Percentiles rank a stretch among this genome's conserved stretches.
Conservation (phyloP, 2,329 filamentous ascomycete genomes). For the Cercospora sp. region DNA sequence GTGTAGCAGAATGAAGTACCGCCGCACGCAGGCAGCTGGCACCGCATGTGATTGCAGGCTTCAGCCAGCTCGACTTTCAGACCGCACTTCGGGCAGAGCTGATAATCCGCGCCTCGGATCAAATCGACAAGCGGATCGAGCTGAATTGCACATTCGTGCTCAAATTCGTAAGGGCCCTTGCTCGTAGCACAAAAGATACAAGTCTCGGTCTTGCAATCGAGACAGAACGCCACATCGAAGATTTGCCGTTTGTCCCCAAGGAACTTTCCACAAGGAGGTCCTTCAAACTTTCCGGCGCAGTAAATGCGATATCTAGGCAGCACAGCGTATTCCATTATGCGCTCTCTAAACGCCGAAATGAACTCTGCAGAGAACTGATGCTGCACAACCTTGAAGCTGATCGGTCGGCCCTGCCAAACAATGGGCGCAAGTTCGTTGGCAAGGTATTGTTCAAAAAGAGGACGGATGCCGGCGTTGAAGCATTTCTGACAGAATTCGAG, state of each 20-base stretch:
- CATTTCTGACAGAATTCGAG: slow-evolving; percentile 9
- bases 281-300: neutral
- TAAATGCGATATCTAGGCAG: neutral
- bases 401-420: neutral
- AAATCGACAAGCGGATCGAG: neutral
- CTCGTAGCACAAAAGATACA: neutral
- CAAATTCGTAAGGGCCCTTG: neutral
- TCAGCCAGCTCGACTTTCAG: neutral
- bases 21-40: neutral
- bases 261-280: neutral
- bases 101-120: neutral
- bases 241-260: neutral
- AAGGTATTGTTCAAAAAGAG: slow-evolving; percentile 7
- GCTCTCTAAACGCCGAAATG: neutral
- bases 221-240: neutral
- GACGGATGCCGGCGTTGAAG: slow-evolving; percentile 11
- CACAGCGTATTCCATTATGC: neutral
- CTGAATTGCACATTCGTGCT: neutral
- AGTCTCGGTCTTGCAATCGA: neutral
- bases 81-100: neutral
- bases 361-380: slow-evolving; percentile 6
- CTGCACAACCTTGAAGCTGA: neutral
- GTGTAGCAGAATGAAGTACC: slow-evolving; percentile 3
- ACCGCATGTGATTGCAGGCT: slow-evolving; percentile 13
- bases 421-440: slow-evolving; percentile 2